Evolutionary conservation across 129 eudicot species (phyloP).

Genomic region (Pittosporum tobira): DNA sequence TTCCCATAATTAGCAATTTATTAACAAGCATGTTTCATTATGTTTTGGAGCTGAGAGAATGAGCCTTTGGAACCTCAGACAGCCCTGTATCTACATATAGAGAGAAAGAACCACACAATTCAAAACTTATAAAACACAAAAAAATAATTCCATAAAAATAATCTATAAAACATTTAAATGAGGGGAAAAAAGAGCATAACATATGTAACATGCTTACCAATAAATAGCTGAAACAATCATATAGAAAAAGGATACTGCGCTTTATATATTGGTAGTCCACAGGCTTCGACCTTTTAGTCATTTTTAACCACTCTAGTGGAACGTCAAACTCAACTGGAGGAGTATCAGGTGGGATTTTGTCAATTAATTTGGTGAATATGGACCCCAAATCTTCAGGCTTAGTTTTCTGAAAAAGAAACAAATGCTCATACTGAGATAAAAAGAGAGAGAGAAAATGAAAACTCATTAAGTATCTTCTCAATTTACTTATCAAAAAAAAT

Average conservation of each 20-base stretch:
- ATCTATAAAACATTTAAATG: neutral
- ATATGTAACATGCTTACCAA: neutral
- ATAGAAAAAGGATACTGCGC: conserved; percentile 88
- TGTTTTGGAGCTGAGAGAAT: too few species aligned
- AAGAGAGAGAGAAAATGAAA: neutral
- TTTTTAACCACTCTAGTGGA: conserved; percentile 66
- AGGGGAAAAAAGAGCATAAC: neutral
- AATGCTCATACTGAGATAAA: neutral
- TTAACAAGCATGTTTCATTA: too few species aligned
- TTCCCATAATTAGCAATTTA: too few species aligned
- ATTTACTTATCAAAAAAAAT: too few species aligned
- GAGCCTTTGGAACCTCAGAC: too few species aligned
- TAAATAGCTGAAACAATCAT: neutral
- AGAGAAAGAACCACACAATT: neutral
- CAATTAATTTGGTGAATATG: conserved; percentile 47
- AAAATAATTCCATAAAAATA: too few species aligned
- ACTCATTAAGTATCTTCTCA: neutral
- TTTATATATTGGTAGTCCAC: conserved; percentile 40
- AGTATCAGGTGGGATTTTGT: conserved; percentile 54
- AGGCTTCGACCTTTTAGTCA: conserved; percentile 50
- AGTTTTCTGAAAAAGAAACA: conserved; percentile 20
- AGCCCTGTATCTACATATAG: too few species aligned
- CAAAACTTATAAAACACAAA: neutral
- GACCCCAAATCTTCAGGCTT: conserved; percentile 36
- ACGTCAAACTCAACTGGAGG: conserved; percentile 80